Evolutionary conservation across 495 filamentous ascomycete genomes (phyloP).

Genomic region (Tuber borchii): DNA sequence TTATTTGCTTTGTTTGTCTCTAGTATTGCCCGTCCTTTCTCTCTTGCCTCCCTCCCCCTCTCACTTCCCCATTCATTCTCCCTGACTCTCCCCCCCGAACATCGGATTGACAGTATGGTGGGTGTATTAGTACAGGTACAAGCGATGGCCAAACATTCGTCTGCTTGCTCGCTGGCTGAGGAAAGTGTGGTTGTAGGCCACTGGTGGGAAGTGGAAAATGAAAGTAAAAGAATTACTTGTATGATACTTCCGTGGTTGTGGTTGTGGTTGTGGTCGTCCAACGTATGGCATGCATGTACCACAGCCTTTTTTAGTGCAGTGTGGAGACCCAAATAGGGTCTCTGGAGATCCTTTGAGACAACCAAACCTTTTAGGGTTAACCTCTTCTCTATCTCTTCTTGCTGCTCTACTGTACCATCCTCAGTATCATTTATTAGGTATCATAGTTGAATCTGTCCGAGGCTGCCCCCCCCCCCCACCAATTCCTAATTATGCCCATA

Average conservation of each 20-base stretch:
- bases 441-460: not conserved
- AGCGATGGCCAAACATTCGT: not conserved
- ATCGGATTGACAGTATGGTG: not conserved
- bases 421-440: not conserved
- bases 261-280: not conserved
- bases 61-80: not conserved
- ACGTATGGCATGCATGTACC: not conserved
- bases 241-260: not conserved
- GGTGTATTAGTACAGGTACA: not conserved
- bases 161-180: not conserved
- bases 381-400: not conserved
- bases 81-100: not conserved
- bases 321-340: not conserved
- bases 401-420: not conserved
- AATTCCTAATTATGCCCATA: not conserved
- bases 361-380: not conserved
- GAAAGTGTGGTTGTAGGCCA: not conserved
- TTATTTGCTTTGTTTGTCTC: slow-evolving; percentile 12
- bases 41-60: not conserved
- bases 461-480: too few relatives aligned
- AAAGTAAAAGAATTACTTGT: not conserved
- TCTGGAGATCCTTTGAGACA: not conserved
- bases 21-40: not conserved
- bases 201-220: not conserved
- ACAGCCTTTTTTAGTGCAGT: not conserved